A percentile compares a stretch with the other conserved stretches of the same genome.
These are phyloP conservation scores for Termitomyces sp. DNA, from an alignment of 768 basidiomycete genomes.

Conservation along the genomic window DNA sequence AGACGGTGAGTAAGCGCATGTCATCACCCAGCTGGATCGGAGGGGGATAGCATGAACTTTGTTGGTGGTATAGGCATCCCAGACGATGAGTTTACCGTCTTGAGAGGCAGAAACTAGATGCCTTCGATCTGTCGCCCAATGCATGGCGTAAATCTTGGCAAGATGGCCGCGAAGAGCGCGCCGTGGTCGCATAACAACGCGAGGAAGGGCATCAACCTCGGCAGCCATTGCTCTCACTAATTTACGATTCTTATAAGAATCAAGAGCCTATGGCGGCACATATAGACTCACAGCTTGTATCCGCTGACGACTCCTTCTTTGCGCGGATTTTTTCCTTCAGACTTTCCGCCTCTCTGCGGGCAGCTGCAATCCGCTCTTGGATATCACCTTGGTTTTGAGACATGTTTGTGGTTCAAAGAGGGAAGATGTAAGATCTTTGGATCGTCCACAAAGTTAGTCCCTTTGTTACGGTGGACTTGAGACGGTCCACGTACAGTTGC, in stretches of 20 bases:
- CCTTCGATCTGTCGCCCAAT: conserved; percentile 96
- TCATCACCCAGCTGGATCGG: conserved; percentile 99
- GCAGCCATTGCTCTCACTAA: conserved; percentile 97
- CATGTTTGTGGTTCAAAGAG: conserved; percentile 38
- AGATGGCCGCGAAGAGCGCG: conserved; percentile 95
- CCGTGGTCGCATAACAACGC: conserved; percentile 95
- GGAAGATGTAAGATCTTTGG: neutral
- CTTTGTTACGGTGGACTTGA: neutral
- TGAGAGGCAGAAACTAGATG: conserved; percentile 99
- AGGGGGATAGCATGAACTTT: conserved; percentile 99
- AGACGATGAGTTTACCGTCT: conserved; percentile 98
- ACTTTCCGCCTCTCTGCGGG: conserved; percentile 93
- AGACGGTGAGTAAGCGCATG: conserved; percentile 95
- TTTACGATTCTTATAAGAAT: conserved; percentile 13
- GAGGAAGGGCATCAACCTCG: conserved; percentile 92
- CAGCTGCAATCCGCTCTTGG: conserved; percentile 92
- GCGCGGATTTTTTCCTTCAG: conserved; percentile 98
- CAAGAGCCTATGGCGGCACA: conserved; percentile 2
- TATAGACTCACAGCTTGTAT: conserved; percentile 82
- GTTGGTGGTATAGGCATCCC: conserved; percentile 99
- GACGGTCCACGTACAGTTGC: conserved; percentile 11
- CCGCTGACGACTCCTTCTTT: conserved; percentile 95
- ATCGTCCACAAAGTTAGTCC: neutral
- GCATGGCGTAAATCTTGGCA: conserved; percentile 99
- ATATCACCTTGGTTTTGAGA: conserved; percentile 82